Conservation (phyloP, 805 yeast species). For the Hanseniaspora occidentalis region DNA sequence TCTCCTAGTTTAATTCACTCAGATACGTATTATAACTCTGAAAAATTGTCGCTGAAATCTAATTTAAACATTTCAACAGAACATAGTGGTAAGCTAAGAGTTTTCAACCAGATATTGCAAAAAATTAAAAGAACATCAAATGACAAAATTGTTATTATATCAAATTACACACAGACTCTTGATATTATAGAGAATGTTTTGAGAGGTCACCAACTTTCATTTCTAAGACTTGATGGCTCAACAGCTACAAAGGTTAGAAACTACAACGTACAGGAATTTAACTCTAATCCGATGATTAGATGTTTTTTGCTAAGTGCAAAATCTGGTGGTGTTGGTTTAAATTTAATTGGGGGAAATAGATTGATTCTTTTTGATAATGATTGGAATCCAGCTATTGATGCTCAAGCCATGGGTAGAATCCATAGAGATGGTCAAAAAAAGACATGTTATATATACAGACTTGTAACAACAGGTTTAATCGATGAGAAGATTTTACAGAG, state of each 20-base stretch:
- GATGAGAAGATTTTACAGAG: constrained; percentile 93
- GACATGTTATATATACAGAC: constrained; percentile 70
- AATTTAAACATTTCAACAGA: neutral
- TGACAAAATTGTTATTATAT: constrained; percentile 88
- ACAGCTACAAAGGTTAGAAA: constrained; percentile 60
- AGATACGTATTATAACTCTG: constrained; percentile 27
- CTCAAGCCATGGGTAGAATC: constrained; percentile 91
- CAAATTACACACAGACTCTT: constrained; percentile 89
- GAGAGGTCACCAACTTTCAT: constrained; percentile 35
- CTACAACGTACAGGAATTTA: constrained; percentile 55
- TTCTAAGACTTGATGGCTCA: constrained; percentile 69
- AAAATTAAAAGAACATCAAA: constrained; percentile 29
- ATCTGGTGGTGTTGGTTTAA: constrained; percentile 90
- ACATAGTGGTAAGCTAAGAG: constrained; percentile 51
- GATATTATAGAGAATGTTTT: constrained; percentile 60
- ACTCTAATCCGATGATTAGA: constrained; percentile 28
- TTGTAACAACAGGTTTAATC: constrained; percentile 77
- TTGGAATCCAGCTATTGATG: constrained; percentile 91
- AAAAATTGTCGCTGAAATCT: neutral
- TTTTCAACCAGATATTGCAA: constrained; percentile 43
- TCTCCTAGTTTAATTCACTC: constrained; percentile 52
- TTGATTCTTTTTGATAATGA: constrained; percentile 81
- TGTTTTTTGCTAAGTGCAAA: constrained; percentile 69
- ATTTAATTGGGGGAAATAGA: constrained; percentile 81
- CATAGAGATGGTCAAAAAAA: constrained; percentile 85